These are phyloP conservation scores for Thamnidium elegans DNA, from an alignment of 192 early-diverging fungal genomes.

Conservation along the genomic window DNA sequence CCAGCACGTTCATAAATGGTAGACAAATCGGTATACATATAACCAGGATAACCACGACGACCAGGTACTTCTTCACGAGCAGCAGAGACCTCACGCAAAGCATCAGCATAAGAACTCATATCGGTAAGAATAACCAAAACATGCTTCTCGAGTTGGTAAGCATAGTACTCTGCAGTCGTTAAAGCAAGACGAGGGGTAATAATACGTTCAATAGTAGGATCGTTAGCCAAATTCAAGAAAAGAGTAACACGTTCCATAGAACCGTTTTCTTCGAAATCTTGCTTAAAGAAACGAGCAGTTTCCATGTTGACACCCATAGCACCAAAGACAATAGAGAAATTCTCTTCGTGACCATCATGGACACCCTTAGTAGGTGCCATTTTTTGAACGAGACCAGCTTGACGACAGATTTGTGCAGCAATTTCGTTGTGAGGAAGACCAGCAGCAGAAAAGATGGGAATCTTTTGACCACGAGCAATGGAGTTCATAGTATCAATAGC, in stretches of 20 bases:
- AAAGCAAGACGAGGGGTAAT: conserved; percentile 98
- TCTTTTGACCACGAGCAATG: conserved; percentile 99
- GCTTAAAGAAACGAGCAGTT: conserved; percentile 98
- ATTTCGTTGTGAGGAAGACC: conserved; percentile 99
- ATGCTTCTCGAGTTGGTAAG: conserved; percentile 99
- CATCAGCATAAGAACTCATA: conserved; percentile 99
- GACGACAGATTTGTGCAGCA: conserved; percentile 99
- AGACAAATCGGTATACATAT: conserved; percentile 99
- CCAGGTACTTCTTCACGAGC: conserved; percentile 99
- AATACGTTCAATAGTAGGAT: conserved; percentile 99
- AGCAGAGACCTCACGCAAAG: conserved; percentile 98
- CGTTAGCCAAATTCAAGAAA: conserved; percentile 99
- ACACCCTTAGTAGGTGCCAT: conserved; percentile 86
- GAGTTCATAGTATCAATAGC: conserved; percentile 99
- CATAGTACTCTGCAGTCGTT: conserved; percentile 99
- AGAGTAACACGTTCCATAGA: conserved; percentile 97
- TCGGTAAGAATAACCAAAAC: conserved; percentile 98
- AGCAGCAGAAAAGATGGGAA: conserved; percentile 98
- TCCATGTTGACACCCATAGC: conserved; percentile 99
- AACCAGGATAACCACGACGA: conserved; percentile 99
- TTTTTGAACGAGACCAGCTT: conserved; percentile 94
- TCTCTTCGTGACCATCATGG: conserved; percentile 94
- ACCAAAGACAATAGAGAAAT: conserved; percentile 99
- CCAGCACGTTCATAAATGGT: conserved; percentile 99
- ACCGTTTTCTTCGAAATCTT: conserved; percentile 99